These are phyloP conservation scores for Pythium grandisporangium DNA, from an alignment of 352 stramenopile species.

Conservation along the genomic window DNA sequence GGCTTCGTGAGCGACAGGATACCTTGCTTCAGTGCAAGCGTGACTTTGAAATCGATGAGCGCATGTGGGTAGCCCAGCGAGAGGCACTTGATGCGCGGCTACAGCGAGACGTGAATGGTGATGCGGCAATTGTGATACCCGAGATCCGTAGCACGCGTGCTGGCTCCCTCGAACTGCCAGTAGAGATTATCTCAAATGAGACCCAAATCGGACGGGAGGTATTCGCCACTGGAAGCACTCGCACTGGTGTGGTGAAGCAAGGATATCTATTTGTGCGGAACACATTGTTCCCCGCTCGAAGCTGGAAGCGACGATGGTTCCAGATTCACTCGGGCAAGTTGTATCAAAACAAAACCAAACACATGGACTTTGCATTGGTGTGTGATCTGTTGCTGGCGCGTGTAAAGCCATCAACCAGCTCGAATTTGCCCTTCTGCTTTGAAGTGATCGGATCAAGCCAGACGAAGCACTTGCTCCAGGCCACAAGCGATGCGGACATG, in stretches of 20 bases:
- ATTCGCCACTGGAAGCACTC: too few relatives aligned
- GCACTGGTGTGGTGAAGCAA: constrained; percentile 55
- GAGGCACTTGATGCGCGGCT: constrained; percentile 49
- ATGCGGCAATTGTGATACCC: too few relatives aligned
- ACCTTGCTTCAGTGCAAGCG: constrained; percentile 50
- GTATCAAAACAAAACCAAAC: constrained; percentile 70
- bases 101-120: constrained; percentile 35
- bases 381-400: constrained; percentile 79
- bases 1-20: constrained; percentile 55
- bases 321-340: constrained; percentile 83
- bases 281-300: constrained; percentile 69
- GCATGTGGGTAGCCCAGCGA: constrained; percentile 65
- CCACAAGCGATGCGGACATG: constrained; percentile 64
- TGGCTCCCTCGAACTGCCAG: constrained; percentile 43
- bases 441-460: constrained; percentile 81
- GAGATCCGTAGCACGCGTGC: constrained; percentile 15
- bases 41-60: constrained; percentile 65
- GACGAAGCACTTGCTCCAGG: constrained; percentile 67
- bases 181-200: constrained; percentile 71
- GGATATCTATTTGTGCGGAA: constrained; percentile 84
- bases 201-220: constrained; percentile 42
- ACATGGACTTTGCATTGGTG: constrained; percentile 69
- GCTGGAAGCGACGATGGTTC: constrained; percentile 84
- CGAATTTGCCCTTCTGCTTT: constrained; percentile 62
- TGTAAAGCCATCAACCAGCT: constrained; percentile 44